Evolutionary conservation across 352 stramenopile genomes (phyloP), one percentile per base, ranked within the genome.

Genomic region (Blastocystis sp.): DNA sequence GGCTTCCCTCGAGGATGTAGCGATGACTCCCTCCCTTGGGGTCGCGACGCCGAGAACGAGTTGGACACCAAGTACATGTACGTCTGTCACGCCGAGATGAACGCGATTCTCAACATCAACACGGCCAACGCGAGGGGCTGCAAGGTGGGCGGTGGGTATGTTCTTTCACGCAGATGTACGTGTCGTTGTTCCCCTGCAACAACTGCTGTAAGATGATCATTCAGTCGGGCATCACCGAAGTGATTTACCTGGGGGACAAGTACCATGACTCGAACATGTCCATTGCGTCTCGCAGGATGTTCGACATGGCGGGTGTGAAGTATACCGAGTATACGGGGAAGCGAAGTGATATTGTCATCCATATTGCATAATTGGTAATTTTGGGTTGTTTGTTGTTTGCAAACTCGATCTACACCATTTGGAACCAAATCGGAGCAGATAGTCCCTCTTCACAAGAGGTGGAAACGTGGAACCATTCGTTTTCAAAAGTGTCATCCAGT

Each of bases 161-260:
- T n/a, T 7, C n/a, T 49, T 14, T 73, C 56, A 75, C 18, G 21
- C 56, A 94, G 89, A 94, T 99, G 63, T 99, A 98, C 89, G 94
- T 98, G 49, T 94, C 95, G 16, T 89, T 99, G 42, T 99, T 98
- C 88, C 96, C 96, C 8, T 99, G 96, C 89, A 97, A 98, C 88
- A 95, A 98, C 87, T 99, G 96, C 88, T 93, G 94, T 44, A 98
- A 99, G 88, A 91, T 98, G 73, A 98, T 98, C 87, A 98, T 99
- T 88, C 96, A 98, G 90, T 93, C 93, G 73, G 95, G 96, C 36
- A 98, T 98, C 87, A 88, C 88, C 36, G 91, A 95, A 77, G 94
- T 99, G 32, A 92, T 98, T 2, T 99, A 97, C 88, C 90, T 96
- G 85, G 95, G 91, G 18, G 94, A 99, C 90, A 96, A 97, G 86